These are phyloP conservation scores for Exserohilum turcica DNA, from an alignment of 2,329 filamentous ascomycete species.

Conservation along the genomic window DNA sequence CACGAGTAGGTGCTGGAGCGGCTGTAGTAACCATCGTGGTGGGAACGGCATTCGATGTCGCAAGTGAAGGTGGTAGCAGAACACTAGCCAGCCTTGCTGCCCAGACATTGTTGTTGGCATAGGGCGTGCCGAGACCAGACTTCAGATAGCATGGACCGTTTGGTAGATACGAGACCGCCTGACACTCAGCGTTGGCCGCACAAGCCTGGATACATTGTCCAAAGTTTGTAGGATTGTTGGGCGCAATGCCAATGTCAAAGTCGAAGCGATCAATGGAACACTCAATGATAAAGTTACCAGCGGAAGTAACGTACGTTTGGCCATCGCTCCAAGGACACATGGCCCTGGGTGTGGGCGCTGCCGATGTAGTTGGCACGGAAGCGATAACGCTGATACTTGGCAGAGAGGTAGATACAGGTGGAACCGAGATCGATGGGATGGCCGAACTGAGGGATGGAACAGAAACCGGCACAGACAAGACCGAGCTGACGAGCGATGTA, in stretches of 20 bases:
- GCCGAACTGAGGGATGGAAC: too few species aligned
- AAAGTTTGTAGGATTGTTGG: slow-evolving; percentile 1
- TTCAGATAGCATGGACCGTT: slow-evolving; percentile 20
- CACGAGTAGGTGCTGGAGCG: neutral
- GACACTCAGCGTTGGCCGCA: slow-evolving; percentile 3
- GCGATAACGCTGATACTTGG: neutral
- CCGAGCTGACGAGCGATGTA: neutral
- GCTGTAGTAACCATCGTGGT: neutral
- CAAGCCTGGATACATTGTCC: slow-evolving; percentile 15
- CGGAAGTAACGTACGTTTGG: slow-evolving; percentile 5
- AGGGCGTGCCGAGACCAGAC: slow-evolving; percentile 11
- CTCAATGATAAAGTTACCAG: slow-evolving; percentile 17
- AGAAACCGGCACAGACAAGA: neutral
- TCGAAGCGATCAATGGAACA: slow-evolving; percentile 16
- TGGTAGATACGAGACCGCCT: slow-evolving; percentile 16
- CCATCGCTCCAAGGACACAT: slow-evolving; percentile 17
- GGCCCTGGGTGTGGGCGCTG: neutral
- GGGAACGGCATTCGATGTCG: neutral
- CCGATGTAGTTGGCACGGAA: neutral
- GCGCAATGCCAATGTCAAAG: slow-evolving; percentile 8
- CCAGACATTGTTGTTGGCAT: slow-evolving; percentile 11
- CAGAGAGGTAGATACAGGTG: neutral
- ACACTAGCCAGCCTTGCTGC: slow-evolving; percentile 11
- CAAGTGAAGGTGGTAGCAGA: neutral
- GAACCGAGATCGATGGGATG: too few species aligned